phyloP scores from a whole-genome alignment of 176 grass and related monocot genomes.

The Otatea glauca region DNA sequence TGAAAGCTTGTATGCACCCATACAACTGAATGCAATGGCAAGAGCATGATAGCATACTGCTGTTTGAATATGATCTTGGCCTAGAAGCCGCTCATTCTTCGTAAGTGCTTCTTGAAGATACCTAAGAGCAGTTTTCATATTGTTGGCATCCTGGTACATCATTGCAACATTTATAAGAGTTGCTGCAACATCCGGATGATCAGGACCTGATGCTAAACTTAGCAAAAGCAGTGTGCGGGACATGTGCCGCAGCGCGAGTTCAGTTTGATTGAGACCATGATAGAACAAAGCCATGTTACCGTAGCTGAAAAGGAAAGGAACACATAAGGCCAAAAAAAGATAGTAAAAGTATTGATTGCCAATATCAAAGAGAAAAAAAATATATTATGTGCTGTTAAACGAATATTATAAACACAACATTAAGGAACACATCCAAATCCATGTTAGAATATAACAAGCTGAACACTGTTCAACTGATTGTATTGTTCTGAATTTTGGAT shows the following conservation, averaged over 20 bases:
- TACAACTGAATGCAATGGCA: slow-evolving; percentile 88
- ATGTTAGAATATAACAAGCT: not conserved
- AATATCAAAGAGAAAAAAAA: not conserved
- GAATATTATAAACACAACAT: not conserved
- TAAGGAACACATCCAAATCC: not conserved
- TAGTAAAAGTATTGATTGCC: not conserved
- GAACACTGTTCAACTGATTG: not conserved
- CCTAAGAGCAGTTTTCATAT: slow-evolving; percentile 85
- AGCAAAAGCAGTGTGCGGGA: slow-evolving; percentile 78
- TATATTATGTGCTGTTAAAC: not conserved
- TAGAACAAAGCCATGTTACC: slow-evolving; percentile 99
- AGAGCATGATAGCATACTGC: slow-evolving; percentile 98
- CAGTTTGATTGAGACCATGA: slow-evolving; percentile 88
- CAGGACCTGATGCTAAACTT: slow-evolving; percentile 83
- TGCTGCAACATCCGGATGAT: slow-evolving; percentile 91
- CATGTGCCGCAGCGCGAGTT: slow-evolving; percentile 90
- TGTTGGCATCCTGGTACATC: slow-evolving; percentile 95
- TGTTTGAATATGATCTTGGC: slow-evolving; percentile 92
- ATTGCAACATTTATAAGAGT: slow-evolving; percentile 97
- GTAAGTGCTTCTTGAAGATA: slow-evolving; percentile 94
- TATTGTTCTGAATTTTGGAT: not conserved
- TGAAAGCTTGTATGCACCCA: slow-evolving; percentile 94
- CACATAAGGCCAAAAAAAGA: slow-evolving; percentile 20
- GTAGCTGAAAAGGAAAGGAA: slow-evolving; percentile 71
- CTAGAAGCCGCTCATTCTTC: slow-evolving; percentile 90